A percentile compares a stretch with the other conserved stretches of the same genome.
Evolutionary conservation across 1,139 yeast species (phyloP).

Genomic region (Candida sp.): DNA sequence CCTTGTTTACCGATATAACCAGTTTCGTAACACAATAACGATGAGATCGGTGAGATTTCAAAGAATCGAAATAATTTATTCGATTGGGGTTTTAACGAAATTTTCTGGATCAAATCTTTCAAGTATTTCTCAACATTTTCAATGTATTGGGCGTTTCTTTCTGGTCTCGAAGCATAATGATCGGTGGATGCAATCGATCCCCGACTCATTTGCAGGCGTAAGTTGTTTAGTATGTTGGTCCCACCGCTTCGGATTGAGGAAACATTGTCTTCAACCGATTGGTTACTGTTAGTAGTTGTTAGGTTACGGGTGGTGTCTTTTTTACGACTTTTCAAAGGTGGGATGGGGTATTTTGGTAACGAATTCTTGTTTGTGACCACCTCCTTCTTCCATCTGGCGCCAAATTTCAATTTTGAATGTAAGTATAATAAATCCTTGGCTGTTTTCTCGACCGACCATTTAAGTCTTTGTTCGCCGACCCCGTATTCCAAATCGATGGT

Average conservation of each 20-base stretch:
- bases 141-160: conserved; percentile 36
- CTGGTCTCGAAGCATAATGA: conserved; percentile 16
- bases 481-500: conserved; percentile 84
- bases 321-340: conserved; percentile 18
- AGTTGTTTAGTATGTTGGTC: conserved; percentile 18
- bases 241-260: neutral
- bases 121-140: conserved; percentile 59
- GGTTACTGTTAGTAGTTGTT: neutral
- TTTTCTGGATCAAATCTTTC: conserved; percentile 51
- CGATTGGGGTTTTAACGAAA: conserved; percentile 76
- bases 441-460: conserved; percentile 78
- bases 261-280: conserved; percentile 6
- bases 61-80: conserved; percentile 81
- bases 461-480: conserved; percentile 71
- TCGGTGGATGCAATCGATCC: conserved; percentile 23
- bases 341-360: conserved; percentile 29
- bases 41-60: conserved; percentile 86
- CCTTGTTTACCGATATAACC: conserved; percentile 92
- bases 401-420: conserved; percentile 65
- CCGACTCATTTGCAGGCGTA: conserved; percentile 30
- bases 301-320: conserved; percentile 4
- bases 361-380: conserved; percentile 25
- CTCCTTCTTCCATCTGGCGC: conserved; percentile 33
- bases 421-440: conserved; percentile 67
- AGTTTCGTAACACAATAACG: conserved; percentile 77